These are phyloP conservation scores for Streptanthus diversifolius DNA, from an alignment of 345 rosid species.

Conservation along the genomic window DNA sequence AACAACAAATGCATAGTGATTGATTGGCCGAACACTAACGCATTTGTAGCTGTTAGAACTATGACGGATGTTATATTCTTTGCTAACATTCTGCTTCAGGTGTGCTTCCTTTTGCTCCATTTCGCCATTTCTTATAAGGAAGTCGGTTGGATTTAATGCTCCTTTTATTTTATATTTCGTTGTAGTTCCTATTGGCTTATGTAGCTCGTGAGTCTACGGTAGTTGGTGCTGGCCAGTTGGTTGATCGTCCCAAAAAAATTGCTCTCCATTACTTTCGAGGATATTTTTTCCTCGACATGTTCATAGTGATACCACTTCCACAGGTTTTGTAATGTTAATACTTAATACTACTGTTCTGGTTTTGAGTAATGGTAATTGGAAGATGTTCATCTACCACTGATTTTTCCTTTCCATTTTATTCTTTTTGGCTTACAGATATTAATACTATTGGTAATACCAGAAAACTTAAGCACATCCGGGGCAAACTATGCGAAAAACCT, in stretches of 20 bases:
- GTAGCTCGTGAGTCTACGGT: not conserved
- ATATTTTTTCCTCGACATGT: constrained; percentile 53
- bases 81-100: constrained; percentile 77
- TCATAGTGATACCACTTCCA: constrained; percentile 68
- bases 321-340: constrained; percentile 54
- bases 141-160: not conserved
- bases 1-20: constrained; percentile 48
- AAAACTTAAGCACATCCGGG: not conserved
- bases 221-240: constrained; percentile 66
- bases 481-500: not conserved
- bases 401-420: not conserved
- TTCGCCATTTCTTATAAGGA: not conserved
- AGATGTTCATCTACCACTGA: not conserved
- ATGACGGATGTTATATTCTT: constrained; percentile 59
- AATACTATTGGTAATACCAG: not conserved
- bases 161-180: not conserved
- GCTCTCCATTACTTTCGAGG: constrained; percentile 54
- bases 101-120: constrained; percentile 21
- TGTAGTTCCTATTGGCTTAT: constrained; percentile 59
- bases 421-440: not conserved
- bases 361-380: not conserved
- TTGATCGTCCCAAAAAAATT: constrained; percentile 73
- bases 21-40: constrained; percentile 40
- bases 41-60: constrained; percentile 49
- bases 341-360: not conserved